phyloP scores from a whole-genome alignment of 177 flowering plant genomes.

The Vitis hybrid region DNA sequence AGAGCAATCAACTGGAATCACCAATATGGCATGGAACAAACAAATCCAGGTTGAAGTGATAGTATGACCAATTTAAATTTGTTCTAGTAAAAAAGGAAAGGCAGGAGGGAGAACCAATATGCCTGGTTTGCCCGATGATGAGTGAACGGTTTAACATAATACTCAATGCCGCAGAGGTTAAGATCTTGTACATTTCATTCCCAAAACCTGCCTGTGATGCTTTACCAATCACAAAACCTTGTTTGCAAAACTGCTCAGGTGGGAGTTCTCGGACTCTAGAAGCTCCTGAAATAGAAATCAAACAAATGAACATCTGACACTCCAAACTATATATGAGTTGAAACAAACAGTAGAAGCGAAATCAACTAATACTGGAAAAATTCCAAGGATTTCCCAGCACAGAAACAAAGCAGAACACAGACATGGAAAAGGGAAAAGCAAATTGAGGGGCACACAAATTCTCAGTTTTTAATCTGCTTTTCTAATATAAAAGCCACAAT shows the following conservation, averaged over 20 bases:
- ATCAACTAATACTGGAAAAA: neutral
- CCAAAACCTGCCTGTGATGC: slow-evolving; percentile 98
- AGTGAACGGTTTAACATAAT: slow-evolving; percentile 87
- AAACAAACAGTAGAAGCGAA: neutral
- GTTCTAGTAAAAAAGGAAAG: slow-evolving; percentile 36
- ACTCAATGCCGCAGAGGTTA: slow-evolving; percentile 84
- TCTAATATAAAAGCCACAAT: no score
- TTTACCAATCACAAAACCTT: slow-evolving; percentile 87
- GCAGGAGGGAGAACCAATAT: slow-evolving; percentile 85
- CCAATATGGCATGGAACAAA: neutral
- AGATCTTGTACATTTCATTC: slow-evolving; percentile 96
- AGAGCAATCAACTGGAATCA: neutral
- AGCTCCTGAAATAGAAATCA: slow-evolving; percentile 58
- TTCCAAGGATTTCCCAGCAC: neutral
- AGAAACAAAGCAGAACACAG: neutral
- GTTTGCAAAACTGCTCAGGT: slow-evolving; percentile 84
- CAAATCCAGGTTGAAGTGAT: neutral
- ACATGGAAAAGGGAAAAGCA: neutral
- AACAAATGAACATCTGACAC: slow-evolving; percentile 6
- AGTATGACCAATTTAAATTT: neutral
- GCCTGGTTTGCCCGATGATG: slow-evolving; percentile 99
- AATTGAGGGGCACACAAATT: neutral
- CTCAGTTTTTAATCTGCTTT: no score
- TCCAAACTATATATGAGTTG: neutral
- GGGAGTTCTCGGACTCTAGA: slow-evolving; percentile 66